phyloP scores from a whole-genome alignment of 495 filamentous ascomycete species.

The Trichocladium uniseriatum region DNA sequence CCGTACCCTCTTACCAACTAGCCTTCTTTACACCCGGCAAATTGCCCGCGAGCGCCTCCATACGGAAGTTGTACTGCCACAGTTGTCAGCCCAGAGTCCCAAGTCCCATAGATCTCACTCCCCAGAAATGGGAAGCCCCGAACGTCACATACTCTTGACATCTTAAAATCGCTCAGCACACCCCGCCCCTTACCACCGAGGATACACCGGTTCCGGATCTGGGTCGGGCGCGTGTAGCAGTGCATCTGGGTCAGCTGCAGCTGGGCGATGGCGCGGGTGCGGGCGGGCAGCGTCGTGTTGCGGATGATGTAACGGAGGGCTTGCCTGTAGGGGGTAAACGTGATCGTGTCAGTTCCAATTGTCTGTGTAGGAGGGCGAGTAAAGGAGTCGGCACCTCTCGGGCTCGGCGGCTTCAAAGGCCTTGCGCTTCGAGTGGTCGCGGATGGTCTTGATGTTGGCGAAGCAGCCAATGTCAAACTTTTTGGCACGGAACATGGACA shows the following conservation, averaged over 20 bases:
- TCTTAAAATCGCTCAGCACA: constrained; percentile 80
- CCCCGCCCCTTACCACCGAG: constrained; percentile 77
- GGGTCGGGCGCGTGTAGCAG: constrained; percentile 81
- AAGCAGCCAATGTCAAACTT: constrained; percentile 80
- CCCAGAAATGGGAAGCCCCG: not conserved
- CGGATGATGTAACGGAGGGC: constrained; percentile 89
- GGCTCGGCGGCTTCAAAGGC: constrained; percentile 78
- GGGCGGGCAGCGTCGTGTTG: constrained; percentile 75
- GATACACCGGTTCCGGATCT: constrained; percentile 88
- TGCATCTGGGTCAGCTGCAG: constrained; percentile 91
- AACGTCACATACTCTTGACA: constrained; percentile 64
- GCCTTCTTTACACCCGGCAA: constrained; percentile 93
- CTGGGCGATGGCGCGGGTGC: constrained; percentile 80
- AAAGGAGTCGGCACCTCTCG: constrained; percentile 54
- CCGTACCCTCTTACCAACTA: constrained; percentile 66
- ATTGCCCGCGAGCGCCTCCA: constrained; percentile 79
- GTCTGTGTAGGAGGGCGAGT: no score
- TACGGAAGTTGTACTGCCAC: constrained; percentile 76
- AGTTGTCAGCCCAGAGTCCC: constrained; percentile 4
- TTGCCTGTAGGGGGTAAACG: no score
- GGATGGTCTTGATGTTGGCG: constrained; percentile 71
- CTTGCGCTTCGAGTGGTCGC: constrained; percentile 92
- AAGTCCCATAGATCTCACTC: no score
- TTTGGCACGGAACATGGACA: constrained; percentile 80
- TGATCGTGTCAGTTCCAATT: no score